Conservation (phyloP, 495 filamentous ascomycete genomes). For the Aspergillus conjunctus region DNA sequence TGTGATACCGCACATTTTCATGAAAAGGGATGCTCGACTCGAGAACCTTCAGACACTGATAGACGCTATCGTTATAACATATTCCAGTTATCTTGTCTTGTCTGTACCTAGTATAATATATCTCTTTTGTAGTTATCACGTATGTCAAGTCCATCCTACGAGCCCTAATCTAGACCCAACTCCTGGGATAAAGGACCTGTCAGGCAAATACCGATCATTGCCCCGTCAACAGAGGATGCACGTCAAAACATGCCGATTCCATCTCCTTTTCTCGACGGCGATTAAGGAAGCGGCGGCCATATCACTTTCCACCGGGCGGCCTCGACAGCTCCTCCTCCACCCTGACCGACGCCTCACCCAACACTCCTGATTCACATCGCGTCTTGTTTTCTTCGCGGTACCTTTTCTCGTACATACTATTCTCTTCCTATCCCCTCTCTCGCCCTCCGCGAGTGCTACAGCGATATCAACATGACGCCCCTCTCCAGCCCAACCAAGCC, state of each 20-base stretch:
- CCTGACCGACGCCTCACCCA: background rate
- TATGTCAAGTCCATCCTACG: too few species aligned
- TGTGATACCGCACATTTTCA: too few species aligned
- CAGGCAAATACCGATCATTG: background rate
- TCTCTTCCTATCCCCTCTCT: background rate
- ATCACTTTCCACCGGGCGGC: background rate
- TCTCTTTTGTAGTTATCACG: too few species aligned
- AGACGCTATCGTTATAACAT: too few species aligned
- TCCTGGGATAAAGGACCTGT: background rate
- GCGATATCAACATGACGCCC: background rate
- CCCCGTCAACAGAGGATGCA: background rate
- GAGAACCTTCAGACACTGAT: too few species aligned
- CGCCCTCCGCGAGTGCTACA: background rate
- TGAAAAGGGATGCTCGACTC: too few species aligned
- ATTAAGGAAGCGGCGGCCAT: background rate
- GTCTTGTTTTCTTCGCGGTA: background rate
- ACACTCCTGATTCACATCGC: background rate
- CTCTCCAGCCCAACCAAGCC: background rate
- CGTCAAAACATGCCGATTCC: background rate
- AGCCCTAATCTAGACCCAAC: too few species aligned
- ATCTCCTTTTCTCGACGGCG: background rate
- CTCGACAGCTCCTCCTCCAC: background rate
- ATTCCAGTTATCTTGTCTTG: too few species aligned
- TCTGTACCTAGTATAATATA: too few species aligned
- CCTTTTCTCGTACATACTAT: too few species aligned